Evolutionary conservation across 495 filamentous ascomycete genomes (phyloP), one percentile per base, ranked within the genome.

Genomic region (Thozetella sp.): DNA sequence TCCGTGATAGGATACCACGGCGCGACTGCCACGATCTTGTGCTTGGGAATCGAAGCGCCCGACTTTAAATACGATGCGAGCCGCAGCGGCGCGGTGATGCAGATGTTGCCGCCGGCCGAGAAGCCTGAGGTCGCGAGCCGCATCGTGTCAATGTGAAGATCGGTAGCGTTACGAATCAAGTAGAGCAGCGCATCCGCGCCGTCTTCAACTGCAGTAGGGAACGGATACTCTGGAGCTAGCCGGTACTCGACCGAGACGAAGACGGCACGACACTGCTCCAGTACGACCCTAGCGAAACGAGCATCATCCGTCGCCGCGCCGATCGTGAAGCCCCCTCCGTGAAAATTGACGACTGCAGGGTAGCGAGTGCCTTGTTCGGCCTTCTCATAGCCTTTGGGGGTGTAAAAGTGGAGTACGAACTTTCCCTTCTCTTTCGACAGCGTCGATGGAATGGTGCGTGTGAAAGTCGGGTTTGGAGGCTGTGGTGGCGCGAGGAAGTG

Each of bases 1-100:
- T 97, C 94, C 19, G 90, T 86, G 15, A 89, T 81, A 0, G 94
- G 94, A 64, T 97, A 97, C 85, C 89, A 97, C 51, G 87, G 85
- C 27, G 92, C 87, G 20, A 79, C 51, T 34, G 72, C 71, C 45
- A 71, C 56, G 61, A 80, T 67, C 23, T 64, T 55, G 53, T 79
- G 68, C 0, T 66, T 61, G 15, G 73, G 66, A 4, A 72, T 51
- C 10, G 62, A 25, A 15, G 54, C 26, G 15, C 62, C 57, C 26
- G 60, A 20, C 22, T 68, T 62, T 43, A 77, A 54, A 34, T 76
- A 71, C 13, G 66, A 40, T 19, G 81, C 72, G 1, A 97, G 72
- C 22, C 88, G 82, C 20, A 97, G 75, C 0, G 91, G 88, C 0
- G 93, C 87, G 0, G 93, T 93, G 61, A 97, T 87, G 23, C 87